Evolutionary conservation across 306 rosid genomes (phyloP).

Genomic region (Gleditsia sinensis): DNA sequence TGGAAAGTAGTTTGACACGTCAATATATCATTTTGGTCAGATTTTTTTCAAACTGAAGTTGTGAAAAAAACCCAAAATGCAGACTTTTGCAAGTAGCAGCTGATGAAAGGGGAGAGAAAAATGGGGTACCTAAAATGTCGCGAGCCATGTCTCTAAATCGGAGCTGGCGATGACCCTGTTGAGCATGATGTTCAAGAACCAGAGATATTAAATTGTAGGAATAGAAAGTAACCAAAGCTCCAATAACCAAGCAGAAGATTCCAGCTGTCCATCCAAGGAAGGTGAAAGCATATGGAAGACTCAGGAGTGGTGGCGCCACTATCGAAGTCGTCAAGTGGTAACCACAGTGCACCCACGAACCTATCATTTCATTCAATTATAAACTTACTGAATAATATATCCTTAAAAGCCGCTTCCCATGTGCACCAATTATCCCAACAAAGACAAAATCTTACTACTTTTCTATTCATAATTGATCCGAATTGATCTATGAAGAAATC

Average conservation of each 20-base stretch:
- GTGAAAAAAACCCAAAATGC: no score
- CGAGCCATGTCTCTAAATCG: slow-evolving; percentile 86
- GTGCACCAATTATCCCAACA: neutral
- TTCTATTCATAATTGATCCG: neutral
- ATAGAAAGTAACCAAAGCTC: slow-evolving; percentile 77
- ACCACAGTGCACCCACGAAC: slow-evolving; percentile 86
- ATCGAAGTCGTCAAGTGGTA: slow-evolving; percentile 88
- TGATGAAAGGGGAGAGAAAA: no score
- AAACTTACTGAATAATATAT: neutral
- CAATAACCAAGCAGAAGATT: slow-evolving; percentile 52
- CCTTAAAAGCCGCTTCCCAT: neutral
- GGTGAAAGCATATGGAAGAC: slow-evolving; percentile 77
- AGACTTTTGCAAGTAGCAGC: no score
- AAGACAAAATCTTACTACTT: neutral
- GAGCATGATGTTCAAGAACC: slow-evolving; percentile 81
- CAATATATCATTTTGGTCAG: no score
- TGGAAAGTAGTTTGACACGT: no score
- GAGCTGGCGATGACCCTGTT: slow-evolving; percentile 73
- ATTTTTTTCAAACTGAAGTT: no score
- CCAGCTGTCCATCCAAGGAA: slow-evolving; percentile 87
- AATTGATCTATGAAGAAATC: neutral
- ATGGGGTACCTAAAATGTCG: slow-evolving; percentile 59
- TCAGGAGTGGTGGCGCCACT: slow-evolving; percentile 79
- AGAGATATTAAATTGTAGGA: slow-evolving; percentile 71
- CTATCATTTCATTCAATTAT: slow-evolving; percentile 28